Evolutionary conservation across 192 early-diverging fungal species (phyloP).

Genomic region (Backusella parvicylindrica): DNA sequence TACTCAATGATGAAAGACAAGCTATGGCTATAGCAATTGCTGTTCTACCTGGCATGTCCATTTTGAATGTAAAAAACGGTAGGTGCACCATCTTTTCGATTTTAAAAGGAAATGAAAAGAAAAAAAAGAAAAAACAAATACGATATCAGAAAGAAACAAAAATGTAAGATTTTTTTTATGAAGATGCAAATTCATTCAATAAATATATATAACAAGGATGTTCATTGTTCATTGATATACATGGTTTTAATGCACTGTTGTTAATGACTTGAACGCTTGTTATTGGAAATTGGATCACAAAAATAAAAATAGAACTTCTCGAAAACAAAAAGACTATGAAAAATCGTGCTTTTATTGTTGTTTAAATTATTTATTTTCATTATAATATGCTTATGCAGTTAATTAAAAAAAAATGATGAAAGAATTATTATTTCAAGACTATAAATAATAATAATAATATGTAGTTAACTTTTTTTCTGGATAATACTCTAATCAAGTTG

Average conservation of each 20-base stretch:
- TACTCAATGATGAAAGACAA: background rate
- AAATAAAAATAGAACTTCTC: background rate
- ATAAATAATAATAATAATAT: too few species aligned
- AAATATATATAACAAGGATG: background rate
- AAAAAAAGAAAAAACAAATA: background rate
- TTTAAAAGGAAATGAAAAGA: background rate
- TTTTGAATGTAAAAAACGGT: background rate
- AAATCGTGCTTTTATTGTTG: background rate
- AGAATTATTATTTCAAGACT: too few species aligned
- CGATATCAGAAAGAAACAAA: background rate
- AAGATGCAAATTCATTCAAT: background rate
- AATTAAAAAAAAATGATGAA: background rate
- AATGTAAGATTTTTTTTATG: background rate
- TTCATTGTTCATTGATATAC: background rate
- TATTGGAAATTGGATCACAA: background rate
- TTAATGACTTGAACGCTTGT: background rate
- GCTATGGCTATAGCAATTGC: background rate
- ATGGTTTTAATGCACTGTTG: background rate
- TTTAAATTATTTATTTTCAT: background rate
- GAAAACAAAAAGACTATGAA: background rate
- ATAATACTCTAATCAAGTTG: too few species aligned
- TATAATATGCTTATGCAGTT: background rate
- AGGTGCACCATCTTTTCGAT: background rate
- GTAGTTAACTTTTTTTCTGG: too few species aligned
- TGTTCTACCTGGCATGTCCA: background rate